Evolutionary conservation across 1,139 yeast species (phyloP), one percentile per base, ranked within the genome.

Genomic region (Tardiomyces digboiensis): DNA sequence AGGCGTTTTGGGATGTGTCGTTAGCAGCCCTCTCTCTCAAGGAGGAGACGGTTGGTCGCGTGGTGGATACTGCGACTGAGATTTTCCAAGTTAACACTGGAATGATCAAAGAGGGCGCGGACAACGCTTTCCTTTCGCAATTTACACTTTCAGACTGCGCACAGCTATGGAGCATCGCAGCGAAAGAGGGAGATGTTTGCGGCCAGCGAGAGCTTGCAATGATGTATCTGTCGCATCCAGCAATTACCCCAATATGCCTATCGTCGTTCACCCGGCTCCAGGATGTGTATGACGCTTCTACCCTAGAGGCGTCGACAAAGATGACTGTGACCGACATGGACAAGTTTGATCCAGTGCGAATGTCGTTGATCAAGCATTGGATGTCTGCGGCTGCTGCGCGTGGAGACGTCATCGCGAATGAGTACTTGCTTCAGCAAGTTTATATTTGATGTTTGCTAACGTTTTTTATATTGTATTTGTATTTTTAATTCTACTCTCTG

Each of bases 1-100:
- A 60, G 45, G 63, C 65, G 13, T 65, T 65, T 43, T 62, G 66
- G 61, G 68, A 64, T 41, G 67, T 64, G 29, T 57, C 64, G 36
- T 54, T 62, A 39, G 69, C 67, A 1, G 67, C 67, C 1, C 46
- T 56, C 7, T 38, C 64, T 3, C 22, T 22, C 29, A 60, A 60
- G 47, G 59, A 58, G 37, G 64, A 60, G 39, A 52, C 54, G 13
- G 41, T 60, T 21, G 50, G 52, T 12, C 38, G 51, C 19, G 46
- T 59, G 16, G 58, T 54, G 2, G 55, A 54, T 20, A 45, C 54
- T 8, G 61, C 63, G 2, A 47, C 53, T 19, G 63, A 59, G 43
- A 47, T 60, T 14, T 60, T 60, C 48, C 61, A 58, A 47, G 48
- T 50, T 37, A 45, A 50, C 20, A 57, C 58, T 10, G 33, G 33